phyloP scores from a whole-genome alignment of 257 asterid genomes.

The Rubia yunnanensis region DNA sequence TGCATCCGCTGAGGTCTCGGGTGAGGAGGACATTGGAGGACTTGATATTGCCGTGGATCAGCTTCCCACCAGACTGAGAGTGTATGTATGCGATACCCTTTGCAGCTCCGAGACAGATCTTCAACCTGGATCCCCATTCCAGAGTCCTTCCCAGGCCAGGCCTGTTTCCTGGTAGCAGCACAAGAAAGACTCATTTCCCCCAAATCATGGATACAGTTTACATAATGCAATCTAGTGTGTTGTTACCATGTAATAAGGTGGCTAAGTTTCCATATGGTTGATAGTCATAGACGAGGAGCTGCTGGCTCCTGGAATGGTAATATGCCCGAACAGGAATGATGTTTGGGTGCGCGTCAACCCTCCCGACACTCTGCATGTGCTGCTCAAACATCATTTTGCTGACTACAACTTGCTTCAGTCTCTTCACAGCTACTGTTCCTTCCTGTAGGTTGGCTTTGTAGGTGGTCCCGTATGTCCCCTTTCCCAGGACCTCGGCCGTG shows the following conservation, averaged over 20 bases:
- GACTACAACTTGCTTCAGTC: conserved; percentile 79
- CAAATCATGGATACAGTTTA: too few species aligned
- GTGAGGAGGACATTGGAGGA: conserved; percentile 73
- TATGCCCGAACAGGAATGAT: conserved; percentile 76
- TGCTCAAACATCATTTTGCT: conserved; percentile 88
- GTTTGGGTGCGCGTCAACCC: conserved; percentile 71
- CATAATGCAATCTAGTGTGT: too few species aligned
- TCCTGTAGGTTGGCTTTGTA: conserved; percentile 88
- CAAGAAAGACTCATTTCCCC: too few species aligned
- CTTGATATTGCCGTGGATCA: conserved; percentile 77
- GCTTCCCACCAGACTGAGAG: conserved; percentile 57
- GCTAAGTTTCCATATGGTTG: conserved; percentile 69
- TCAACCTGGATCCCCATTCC: conserved; percentile 78
- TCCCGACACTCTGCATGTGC: conserved; percentile 76
- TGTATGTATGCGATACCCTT: conserved; percentile 70
- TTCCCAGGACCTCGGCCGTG: conserved; percentile 83
- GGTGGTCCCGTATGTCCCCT: conserved; percentile 89
- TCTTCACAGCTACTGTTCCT: conserved; percentile 80
- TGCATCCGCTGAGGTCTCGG: conserved; percentile 53
- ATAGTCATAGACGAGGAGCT: conserved; percentile 77
- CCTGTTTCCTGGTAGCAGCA: conserved; percentile 40
- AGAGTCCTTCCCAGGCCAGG: conserved; percentile 40
- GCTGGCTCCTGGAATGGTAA: conserved; percentile 90
- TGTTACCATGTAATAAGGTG: conserved; percentile 67
- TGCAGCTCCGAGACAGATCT: conserved; percentile 78